Evolutionary conservation across 139 green algal species (phyloP).

Genomic region (Chloropicon primus): DNA sequence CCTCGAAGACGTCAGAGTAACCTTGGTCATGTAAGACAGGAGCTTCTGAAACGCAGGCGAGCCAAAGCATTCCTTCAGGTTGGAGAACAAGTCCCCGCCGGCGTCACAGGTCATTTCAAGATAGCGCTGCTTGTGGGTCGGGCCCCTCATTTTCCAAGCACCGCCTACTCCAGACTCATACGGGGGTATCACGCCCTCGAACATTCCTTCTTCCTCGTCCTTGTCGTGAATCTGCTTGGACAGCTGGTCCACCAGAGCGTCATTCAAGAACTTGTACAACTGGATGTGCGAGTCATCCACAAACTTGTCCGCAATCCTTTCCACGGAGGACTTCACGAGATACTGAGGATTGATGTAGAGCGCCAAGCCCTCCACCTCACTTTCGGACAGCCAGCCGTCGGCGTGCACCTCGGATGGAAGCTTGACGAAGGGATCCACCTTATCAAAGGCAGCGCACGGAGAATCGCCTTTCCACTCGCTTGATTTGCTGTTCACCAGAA

Average conservation of each 20-base stretch:
- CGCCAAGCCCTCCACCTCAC: slow-evolving; percentile 35
- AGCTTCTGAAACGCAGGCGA: background rate
- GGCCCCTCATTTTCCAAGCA: slow-evolving; percentile 43
- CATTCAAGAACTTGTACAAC: slow-evolving; percentile 47
- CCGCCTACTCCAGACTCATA: slow-evolving; percentile 26
- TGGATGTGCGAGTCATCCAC: slow-evolving; percentile 54
- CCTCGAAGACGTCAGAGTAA: slow-evolving; percentile 1
- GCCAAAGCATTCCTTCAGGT: background rate
- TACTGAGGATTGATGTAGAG: slow-evolving; percentile 59
- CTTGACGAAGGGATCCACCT: background rate
- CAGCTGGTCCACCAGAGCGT: slow-evolving; percentile 10
- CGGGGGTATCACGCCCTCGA: slow-evolving; percentile 14
- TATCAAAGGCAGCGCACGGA: background rate
- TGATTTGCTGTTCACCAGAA: slow-evolving; percentile 14
- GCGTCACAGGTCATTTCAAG: slow-evolving; percentile 1
- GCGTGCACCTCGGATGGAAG: background rate
- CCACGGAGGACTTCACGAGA: slow-evolving; percentile 23
- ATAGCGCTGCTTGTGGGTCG: slow-evolving; percentile 75
- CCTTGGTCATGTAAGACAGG: background rate
- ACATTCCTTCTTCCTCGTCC: slow-evolving; percentile 36
- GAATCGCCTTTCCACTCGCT: background rate
- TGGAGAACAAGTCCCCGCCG: background rate
- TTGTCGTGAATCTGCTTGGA: slow-evolving; percentile 12
- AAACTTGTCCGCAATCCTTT: slow-evolving; percentile 44
- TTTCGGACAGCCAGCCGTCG: slow-evolving; percentile 20